Percentiles rank a stretch among this genome's conserved stretches.
Evolutionary conservation across 106 monocot species (phyloP).

Genomic region (Dendrobium officinale): DNA sequence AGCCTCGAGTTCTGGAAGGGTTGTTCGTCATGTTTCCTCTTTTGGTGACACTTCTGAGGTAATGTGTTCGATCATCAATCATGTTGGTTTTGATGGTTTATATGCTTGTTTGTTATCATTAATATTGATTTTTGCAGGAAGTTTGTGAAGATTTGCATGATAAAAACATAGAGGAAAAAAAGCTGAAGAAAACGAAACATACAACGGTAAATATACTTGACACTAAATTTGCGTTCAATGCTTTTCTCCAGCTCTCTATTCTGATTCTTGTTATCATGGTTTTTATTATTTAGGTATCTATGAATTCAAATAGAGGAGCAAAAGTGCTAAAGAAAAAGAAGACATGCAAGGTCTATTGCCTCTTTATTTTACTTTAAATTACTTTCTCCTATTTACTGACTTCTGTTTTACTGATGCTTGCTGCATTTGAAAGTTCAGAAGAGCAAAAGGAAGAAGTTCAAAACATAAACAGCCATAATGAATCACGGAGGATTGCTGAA

Average conservation of each 20-base stretch:
- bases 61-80: not conserved
- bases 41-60: slow-evolving; percentile 50
- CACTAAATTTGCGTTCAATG: too few relatives aligned
- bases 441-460: slow-evolving; percentile 10
- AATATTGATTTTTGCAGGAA: slow-evolving; percentile 9
- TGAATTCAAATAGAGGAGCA: slow-evolving; percentile 8
- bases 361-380: not conserved
- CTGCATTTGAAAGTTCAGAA: slow-evolving; percentile 8
- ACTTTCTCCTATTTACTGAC: not conserved
- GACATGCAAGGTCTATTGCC: slow-evolving; percentile 18
- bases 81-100: not conserved
- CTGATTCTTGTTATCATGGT: not conserved
- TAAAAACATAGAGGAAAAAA: not conserved
- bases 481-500: too few relatives aligned
- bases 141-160: slow-evolving; percentile 7
- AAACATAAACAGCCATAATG: not conserved
- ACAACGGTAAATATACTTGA: slow-evolving; percentile 5
- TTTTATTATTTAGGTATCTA: not conserved
- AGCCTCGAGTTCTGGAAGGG: slow-evolving; percentile 31
- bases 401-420: too few relatives aligned
- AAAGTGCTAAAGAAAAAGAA: slow-evolving; percentile 30
- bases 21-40: slow-evolving; percentile 40
- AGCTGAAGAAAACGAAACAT: slow-evolving; percentile 13
- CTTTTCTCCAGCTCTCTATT: not conserved
- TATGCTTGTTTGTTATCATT: not conserved